These are phyloP conservation scores for Aspergillus arachidicola DNA, from an alignment of 2,329 filamentous ascomycete species.

Conservation along the genomic window DNA sequence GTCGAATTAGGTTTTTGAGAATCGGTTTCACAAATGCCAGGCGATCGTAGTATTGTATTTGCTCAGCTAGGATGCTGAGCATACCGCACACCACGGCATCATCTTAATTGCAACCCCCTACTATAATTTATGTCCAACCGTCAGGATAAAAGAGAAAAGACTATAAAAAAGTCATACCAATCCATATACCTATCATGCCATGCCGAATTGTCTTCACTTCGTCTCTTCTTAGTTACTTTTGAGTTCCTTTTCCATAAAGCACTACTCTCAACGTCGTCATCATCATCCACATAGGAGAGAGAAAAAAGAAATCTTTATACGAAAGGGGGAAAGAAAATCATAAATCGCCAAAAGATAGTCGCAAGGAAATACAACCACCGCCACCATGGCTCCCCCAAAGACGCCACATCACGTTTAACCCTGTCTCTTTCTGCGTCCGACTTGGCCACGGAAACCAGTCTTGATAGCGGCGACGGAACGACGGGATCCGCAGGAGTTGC, in stretches of 20 bases:
- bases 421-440: slow-evolving; percentile 97
- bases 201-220: slow-evolving; percentile 25
- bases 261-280: slow-evolving; percentile 4
- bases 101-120: not conserved
- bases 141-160: not conserved
- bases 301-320: slow-evolving; percentile 21
- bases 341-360: slow-evolving; percentile 20
- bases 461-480: slow-evolving; percentile 97
- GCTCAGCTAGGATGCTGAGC: not conserved
- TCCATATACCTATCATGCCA: slow-evolving; percentile 33
- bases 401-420: slow-evolving; percentile 57
- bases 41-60: too few species aligned
- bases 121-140: not conserved
- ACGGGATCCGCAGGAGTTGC: slow-evolving; percentile 82
- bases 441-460: slow-evolving; percentile 99
- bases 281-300: slow-evolving; percentile 19
- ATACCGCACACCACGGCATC: not conserved
- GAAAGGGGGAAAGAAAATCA: slow-evolving; percentile 16
- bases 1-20: too few species aligned
- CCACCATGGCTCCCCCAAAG: slow-evolving; percentile 13
- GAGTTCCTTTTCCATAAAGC: slow-evolving; percentile 8
- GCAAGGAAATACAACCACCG: slow-evolving; percentile 18
- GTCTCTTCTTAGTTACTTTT: slow-evolving; percentile 15
- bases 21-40: too few species aligned
- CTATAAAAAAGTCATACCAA: slow-evolving; percentile 26